Evolutionary conservation across 352 stramenopile species (phyloP).

Genomic region (Phytophthora brassicae): DNA sequence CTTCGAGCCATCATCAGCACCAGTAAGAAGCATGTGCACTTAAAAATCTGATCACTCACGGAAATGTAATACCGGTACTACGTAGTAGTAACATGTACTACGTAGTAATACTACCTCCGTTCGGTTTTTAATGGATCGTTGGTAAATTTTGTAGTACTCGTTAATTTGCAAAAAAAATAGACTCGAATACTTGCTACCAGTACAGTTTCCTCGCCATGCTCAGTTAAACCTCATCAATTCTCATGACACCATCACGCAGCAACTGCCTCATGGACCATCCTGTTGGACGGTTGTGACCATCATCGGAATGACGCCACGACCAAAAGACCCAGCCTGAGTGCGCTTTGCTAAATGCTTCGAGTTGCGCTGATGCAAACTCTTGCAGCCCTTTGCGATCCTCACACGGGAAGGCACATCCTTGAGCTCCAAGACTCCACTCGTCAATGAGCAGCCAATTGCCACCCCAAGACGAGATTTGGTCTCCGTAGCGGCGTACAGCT

Average conservation of each 20-base stretch:
- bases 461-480: slow-evolving; percentile 55
- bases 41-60: too few relatives aligned
- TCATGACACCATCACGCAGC: slow-evolving; percentile 68
- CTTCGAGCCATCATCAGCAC: too few relatives aligned
- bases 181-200: too few relatives aligned
- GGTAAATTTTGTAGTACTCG: too few relatives aligned
- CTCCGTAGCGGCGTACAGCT: slow-evolving; percentile 55
- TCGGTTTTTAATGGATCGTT: too few relatives aligned
- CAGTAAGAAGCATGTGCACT: too few relatives aligned
- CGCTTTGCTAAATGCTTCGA: slow-evolving; percentile 56
- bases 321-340: slow-evolving; percentile 88
- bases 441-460: slow-evolving; percentile 82
- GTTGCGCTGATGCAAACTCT: slow-evolving; percentile 58
- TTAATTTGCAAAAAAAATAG: too few relatives aligned
- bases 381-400: slow-evolving; percentile 48
- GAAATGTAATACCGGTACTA: too few relatives aligned
- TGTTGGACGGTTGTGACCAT: slow-evolving; percentile 49
- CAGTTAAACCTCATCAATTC: too few relatives aligned
- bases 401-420: slow-evolving; percentile 53
- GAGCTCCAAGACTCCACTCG: slow-evolving; percentile 79
- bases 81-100: too few relatives aligned
- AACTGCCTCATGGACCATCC: slow-evolving; percentile 83
- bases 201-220: too few relatives aligned
- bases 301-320: slow-evolving; percentile 81
- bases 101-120: too few relatives aligned